Evolutionary conservation across 768 basidiomycete species (phyloP).

Genomic region (Tylopilus plumbeoviolaceoides): DNA sequence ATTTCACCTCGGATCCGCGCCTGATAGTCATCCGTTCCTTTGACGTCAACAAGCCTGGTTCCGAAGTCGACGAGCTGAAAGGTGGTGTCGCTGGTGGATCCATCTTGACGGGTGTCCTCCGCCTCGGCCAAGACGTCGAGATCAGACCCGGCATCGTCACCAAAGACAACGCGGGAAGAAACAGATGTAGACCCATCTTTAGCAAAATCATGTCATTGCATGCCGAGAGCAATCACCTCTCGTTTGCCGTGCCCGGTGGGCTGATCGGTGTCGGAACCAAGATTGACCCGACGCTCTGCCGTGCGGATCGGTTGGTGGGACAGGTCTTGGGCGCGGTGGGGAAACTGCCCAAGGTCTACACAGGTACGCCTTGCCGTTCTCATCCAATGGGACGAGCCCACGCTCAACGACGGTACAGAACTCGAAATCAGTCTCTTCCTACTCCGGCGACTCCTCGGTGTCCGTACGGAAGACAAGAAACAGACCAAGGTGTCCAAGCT

Average conservation of each 20-base stretch:
- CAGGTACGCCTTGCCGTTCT: conserved; percentile 43
- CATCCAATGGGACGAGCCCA: not conserved
- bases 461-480: conserved; percentile 98
- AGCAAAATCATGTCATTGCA: conserved; percentile 86
- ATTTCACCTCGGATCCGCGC: conserved; percentile 87
- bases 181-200: conserved; percentile 91
- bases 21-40: conserved; percentile 99
- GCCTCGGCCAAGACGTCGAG: conserved; percentile 90
- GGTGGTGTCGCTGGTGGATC: conserved; percentile 98
- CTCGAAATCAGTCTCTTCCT: conserved; percentile 93
- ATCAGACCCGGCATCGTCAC: conserved; percentile 97
- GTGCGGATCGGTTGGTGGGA: conserved; percentile 94
- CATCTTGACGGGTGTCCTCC: conserved; percentile 88
- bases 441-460: conserved; percentile 92
- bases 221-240: conserved; percentile 91
- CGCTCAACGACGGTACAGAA: conserved; percentile 41
- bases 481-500: conserved; percentile 94
- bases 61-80: conserved; percentile 94
- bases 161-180: conserved; percentile 86
- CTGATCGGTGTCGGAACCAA: conserved; percentile 97
- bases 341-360: conserved; percentile 90
- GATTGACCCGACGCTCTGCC: conserved; percentile 94
- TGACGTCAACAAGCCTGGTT: conserved; percentile 99
- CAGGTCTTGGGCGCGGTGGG: conserved; percentile 96
- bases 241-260: conserved; percentile 96